Evolutionary conservation across 805 yeast species (phyloP), one percentile per base, ranked within the genome.

Genomic region (Candida verbasci): DNA sequence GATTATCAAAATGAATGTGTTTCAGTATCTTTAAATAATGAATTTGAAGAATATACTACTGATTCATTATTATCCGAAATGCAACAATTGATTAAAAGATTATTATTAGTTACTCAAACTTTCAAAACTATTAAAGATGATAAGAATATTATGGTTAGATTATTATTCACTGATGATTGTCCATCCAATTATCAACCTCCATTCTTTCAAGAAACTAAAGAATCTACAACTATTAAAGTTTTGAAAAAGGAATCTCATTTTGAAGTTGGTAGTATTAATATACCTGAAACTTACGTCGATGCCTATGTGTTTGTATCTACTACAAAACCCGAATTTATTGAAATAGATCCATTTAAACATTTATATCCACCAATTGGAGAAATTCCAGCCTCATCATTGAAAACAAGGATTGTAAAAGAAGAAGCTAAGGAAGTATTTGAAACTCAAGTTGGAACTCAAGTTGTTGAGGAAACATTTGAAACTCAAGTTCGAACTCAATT

Each of bases 81-180:
- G 3, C 76, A 74, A 40, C 71, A 66, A 35, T 45, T 77, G 31
- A 65, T 78, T 62, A 68, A 67, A 47, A 57, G 74, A 35, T 67
- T 79, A 35, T 72, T 78, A 15, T 58, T 75, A 1, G 51, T 71
- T 4, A 74, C 82, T 0, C 84, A 79, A 49, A 58, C 70, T 0
- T 55, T 78, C n/a, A 70, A 74, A 12, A 15, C 11, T n/a, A 47
- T 76, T 17, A 82, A 82, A 1, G 52, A 56, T 1, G 59, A 67
- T 27, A 67, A 76, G 37, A 72, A 46, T 35, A 47, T 78, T 25
- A 59, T 73, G 0, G 63, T 78, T 65, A 62, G 76, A 40, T 52
- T 78, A 34, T 35, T 73, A 40, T 76, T 68, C 45, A 75, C 73
- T 40, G 74, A 74, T 3, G 39, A 33, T 3, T 67, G 75, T 24